A percentile compares a stretch with the other conserved stretches of the same genome.
Conservation (phyloP, 805 yeast genomes). For the Clavispora fructus region DNA sequence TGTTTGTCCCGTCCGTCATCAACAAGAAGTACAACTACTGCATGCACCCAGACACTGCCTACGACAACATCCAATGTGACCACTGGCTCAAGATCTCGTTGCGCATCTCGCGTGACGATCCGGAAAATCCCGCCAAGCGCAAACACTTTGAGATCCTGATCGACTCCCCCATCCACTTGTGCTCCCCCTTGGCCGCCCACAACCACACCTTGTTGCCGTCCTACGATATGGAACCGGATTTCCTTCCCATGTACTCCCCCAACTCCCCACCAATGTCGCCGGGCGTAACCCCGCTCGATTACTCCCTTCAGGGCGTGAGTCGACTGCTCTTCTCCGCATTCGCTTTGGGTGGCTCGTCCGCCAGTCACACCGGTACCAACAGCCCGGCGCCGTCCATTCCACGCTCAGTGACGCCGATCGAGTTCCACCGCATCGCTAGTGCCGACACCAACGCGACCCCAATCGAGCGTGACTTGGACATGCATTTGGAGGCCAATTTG, state of each 20-base stretch:
- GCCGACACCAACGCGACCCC: conserved; percentile 26
- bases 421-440: conserved; percentile 26
- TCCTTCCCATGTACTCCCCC: conserved; percentile 21
- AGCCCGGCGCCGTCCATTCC: background rate
- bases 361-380: background rate
- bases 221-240: conserved; percentile 37
- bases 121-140: conserved; percentile 50
- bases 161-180: conserved; percentile 87
- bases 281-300: conserved; percentile 44
- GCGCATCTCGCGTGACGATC: conserved; percentile 66
- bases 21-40: conserved; percentile 42
- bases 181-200: conserved; percentile 74
- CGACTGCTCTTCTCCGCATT: conserved; percentile 4
- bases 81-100: conserved; percentile 94
- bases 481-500: conserved; percentile 41
- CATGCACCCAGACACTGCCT: conserved; percentile 83
- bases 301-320: conserved; percentile 3
- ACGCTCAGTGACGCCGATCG: conserved; percentile 6
- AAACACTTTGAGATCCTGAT: conserved; percentile 93
- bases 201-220: conserved; percentile 76
- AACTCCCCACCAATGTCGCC: conserved; percentile 52
- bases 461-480: conserved; percentile 30
- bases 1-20: conserved; percentile 72
- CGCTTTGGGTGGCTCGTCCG: background rate
- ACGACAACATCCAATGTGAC: conserved; percentile 73